Evolutionary conservation across 2,329 filamentous ascomycete genomes (phyloP).

Genomic region (Fusarium staphyleae): DNA sequence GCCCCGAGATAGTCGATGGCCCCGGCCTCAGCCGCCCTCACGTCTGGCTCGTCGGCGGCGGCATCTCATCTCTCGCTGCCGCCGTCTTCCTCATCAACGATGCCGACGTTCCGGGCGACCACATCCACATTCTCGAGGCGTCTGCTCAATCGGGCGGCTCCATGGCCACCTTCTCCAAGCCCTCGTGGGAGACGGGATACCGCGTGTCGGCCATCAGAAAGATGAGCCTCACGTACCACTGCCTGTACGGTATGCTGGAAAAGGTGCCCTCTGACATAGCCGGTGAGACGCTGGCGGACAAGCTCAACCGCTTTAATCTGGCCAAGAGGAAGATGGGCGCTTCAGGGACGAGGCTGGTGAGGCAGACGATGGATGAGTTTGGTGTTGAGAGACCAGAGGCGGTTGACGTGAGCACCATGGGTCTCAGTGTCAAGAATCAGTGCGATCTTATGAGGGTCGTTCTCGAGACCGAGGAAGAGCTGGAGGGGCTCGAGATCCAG

Average conservation of each 20-base stretch:
- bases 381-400: constrained; percentile 35
- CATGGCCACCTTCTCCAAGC: constrained; percentile 33
- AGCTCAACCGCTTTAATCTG: constrained; percentile 36
- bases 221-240: constrained; percentile 39
- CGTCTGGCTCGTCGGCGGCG: constrained; percentile 41
- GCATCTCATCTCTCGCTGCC: constrained; percentile 39
- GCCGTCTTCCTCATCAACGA: constrained; percentile 39
- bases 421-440: constrained; percentile 41
- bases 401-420: constrained; percentile 39
- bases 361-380: constrained; percentile 27
- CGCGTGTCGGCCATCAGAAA: constrained; percentile 40
- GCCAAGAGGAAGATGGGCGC: constrained; percentile 35
- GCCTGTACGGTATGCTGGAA: constrained; percentile 39
- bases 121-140: constrained; percentile 40
- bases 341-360: constrained; percentile 36
- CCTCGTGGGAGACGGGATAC: constrained; percentile 38
- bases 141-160: constrained; percentile 36
- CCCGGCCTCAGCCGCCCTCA: constrained; percentile 19
- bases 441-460: constrained; percentile 41
- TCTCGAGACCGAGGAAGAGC: constrained; percentile 37
- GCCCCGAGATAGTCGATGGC: constrained; percentile 22
- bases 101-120: constrained; percentile 35
- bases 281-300: constrained; percentile 36
- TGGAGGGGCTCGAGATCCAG: constrained; percentile 40
- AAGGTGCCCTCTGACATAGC: constrained; percentile 35